Conservation (phyloP, 768 basidiomycete genomes). For the Leccinum boreale region DNA sequence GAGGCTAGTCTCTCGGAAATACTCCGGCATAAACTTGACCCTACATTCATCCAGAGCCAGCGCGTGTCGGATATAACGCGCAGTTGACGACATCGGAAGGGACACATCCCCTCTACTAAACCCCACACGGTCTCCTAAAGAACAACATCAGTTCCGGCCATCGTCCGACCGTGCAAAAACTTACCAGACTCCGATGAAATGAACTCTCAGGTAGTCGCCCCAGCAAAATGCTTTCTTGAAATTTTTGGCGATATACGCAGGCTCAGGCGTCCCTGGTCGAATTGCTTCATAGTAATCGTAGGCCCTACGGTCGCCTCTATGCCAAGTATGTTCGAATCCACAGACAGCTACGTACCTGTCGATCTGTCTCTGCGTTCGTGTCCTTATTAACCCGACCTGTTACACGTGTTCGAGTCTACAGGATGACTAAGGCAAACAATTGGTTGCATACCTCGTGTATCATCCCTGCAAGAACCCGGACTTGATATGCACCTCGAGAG, state of each 20-base stretch:
- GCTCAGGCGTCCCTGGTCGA: background rate
- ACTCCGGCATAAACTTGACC: background rate
- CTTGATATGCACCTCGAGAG: conserved; percentile 1
- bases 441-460: background rate
- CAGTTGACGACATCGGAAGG: conserved; percentile 52
- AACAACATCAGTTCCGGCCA: background rate
- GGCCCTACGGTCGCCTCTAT: background rate
- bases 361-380: background rate
- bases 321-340: background rate
- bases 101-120: conserved; percentile 39
- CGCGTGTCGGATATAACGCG: conserved; percentile 14
- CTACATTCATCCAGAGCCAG: background rate
- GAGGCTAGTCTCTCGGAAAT: conserved; percentile 19
- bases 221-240: background rate
- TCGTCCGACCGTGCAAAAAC: conserved; percentile 6
- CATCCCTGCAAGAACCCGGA: background rate
- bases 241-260: background rate
- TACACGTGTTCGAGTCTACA: background rate
- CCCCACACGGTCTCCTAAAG: conserved; percentile 55
- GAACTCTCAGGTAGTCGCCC: background rate
- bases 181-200: conserved; percentile 47
- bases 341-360: background rate
- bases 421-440: background rate
- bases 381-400: background rate
- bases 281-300: background rate